phyloP scores from a whole-genome alignment of 805 yeast species.

The Saccharomycopsis olivae region DNA sequence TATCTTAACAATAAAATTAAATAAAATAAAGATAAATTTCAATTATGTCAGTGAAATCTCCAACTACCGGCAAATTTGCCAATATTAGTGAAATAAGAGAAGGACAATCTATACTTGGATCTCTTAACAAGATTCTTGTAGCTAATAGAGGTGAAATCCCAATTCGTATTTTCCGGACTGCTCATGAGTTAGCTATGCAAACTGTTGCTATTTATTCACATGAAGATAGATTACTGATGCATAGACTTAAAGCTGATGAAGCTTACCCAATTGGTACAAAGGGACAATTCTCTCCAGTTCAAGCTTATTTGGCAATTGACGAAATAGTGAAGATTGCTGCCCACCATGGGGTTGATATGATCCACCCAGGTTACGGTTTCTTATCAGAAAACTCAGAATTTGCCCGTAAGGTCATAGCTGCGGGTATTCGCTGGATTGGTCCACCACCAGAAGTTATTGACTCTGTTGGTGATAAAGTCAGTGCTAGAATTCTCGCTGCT shows the following conservation, averaged over 20 bases:
- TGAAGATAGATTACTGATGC: constrained; percentile 92
- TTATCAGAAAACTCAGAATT: constrained; percentile 86
- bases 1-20: too few relatives aligned
- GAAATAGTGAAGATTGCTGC: constrained; percentile 84
- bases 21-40: too few relatives aligned
- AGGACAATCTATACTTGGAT: constrained; percentile 26
- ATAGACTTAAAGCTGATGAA: constrained; percentile 89
- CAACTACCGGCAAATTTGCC: constrained; percentile 8
- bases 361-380: constrained; percentile 91
- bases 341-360: constrained; percentile 69
- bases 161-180: constrained; percentile 86
- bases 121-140: constrained; percentile 51
- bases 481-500: constrained; percentile 82
- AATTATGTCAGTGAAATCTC: constrained; percentile 10
- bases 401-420: constrained; percentile 82
- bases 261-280: constrained; percentile 83
- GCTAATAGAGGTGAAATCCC: constrained; percentile 85
- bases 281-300: constrained; percentile 90
- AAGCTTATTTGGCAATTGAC: constrained; percentile 91
- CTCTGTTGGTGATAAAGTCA: constrained; percentile 92
- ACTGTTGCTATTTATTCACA: constrained; percentile 96
- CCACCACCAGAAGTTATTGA: constrained; percentile 84
- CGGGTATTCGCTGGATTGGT: constrained; percentile 94
- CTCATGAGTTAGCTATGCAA: constrained; percentile 94
- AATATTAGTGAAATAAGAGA: constrained; percentile 17